Evolutionary conservation across 2,329 filamentous ascomycete genomes (phyloP).

Genomic region (Beauveria pseudobassiana): DNA sequence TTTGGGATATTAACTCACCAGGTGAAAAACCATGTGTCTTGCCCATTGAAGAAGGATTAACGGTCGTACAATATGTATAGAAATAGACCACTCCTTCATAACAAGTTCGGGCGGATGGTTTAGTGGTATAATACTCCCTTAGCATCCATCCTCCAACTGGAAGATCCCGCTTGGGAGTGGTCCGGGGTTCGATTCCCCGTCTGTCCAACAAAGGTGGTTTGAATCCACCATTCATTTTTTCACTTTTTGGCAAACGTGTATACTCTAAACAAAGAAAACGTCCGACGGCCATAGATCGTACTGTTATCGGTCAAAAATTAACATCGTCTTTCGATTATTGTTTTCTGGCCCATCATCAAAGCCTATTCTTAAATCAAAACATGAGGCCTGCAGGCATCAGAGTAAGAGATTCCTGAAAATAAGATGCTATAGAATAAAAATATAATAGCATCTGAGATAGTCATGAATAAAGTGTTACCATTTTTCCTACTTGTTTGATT

Average conservation of each 20-base stretch:
- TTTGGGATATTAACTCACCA: not conserved
- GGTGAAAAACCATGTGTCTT: conserved; percentile 2
- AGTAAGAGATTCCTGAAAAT: no score
- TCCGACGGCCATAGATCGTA: no score
- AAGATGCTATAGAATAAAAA: no score
- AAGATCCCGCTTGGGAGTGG: conserved; percentile 12
- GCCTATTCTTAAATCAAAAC: no score
- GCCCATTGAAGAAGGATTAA: not conserved
- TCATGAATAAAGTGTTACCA: no score
- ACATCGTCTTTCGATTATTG: no score
- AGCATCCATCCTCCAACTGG: conserved; percentile 9
- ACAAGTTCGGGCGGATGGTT: conserved; percentile 14
- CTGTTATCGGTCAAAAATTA: no score
- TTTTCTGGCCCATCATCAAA: no score
- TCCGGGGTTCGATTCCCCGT: conserved; percentile 15
- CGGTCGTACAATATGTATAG: not conserved
- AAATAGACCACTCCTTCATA: not conserved
- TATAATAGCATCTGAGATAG: no score
- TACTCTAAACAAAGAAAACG: not conserved
- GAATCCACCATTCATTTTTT: conserved; percentile 9
- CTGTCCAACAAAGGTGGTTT: conserved; percentile 12
- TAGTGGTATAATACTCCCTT: conserved; percentile 16
- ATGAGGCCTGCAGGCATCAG: no score
- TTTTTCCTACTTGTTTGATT: no score
- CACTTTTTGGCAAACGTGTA: not conserved